Conservation (phyloP, 805 yeast species). For the Ogataea methanolica region DNA sequence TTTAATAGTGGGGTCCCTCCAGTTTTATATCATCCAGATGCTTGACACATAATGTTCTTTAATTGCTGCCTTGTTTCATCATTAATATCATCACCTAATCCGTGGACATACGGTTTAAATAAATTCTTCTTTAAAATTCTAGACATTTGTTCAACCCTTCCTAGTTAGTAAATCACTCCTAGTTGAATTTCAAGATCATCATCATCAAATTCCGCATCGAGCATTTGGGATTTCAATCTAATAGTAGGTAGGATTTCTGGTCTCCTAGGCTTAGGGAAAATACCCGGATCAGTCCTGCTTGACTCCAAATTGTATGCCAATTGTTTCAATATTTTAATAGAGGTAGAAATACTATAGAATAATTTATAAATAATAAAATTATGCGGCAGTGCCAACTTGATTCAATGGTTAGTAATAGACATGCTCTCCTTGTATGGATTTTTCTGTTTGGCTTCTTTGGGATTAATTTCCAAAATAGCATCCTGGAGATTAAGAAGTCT, state of each 20-base stretch:
- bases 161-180: slow-evolving; percentile 53
- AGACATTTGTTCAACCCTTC: slow-evolving; percentile 50
- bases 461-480: slow-evolving; percentile 7
- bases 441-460: not conserved
- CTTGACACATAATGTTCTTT: not conserved
- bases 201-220: slow-evolving; percentile 51
- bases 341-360: slow-evolving; percentile 72
- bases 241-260: slow-evolving; percentile 37
- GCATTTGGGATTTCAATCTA: slow-evolving; percentile 34
- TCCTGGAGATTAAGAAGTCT: slow-evolving; percentile 35
- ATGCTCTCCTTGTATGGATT: slow-evolving; percentile 1
- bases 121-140: slow-evolving; percentile 36
- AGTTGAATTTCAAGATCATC: slow-evolving; percentile 64
- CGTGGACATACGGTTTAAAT: slow-evolving; percentile 8
- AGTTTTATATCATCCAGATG: not conserved
- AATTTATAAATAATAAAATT: slow-evolving; percentile 70
- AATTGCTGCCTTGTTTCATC: slow-evolving; percentile 2
- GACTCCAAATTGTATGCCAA: slow-evolving; percentile 44
- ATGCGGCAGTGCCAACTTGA: slow-evolving; percentile 62
- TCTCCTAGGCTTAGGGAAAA: slow-evolving; percentile 34
- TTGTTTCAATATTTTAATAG: slow-evolving; percentile 63
- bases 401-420: slow-evolving; percentile 27
- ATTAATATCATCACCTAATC: not conserved
- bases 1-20: slow-evolving; percentile 1
- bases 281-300: slow-evolving; percentile 32